Percentiles rank a stretch among this genome's conserved stretches.
Conservation (phyloP, 2,329 filamentous ascomycete species). For the Fusarium protoensiforme region DNA sequence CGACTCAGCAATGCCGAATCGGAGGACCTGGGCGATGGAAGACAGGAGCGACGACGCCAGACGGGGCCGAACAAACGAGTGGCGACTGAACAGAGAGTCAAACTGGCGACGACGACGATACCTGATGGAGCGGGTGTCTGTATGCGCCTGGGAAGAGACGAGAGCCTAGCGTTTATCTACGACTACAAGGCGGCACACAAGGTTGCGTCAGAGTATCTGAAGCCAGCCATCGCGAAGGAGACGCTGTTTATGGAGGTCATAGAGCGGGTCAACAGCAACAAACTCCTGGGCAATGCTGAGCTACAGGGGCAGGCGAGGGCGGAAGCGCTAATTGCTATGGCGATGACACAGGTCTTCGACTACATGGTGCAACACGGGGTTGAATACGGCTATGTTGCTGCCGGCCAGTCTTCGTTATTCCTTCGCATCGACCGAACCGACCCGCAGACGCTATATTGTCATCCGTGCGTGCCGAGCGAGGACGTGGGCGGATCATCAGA, state of each 20-base stretch:
- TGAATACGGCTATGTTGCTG: constrained; percentile 40
- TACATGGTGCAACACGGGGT: constrained; percentile 34
- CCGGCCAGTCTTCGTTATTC: constrained; percentile 40
- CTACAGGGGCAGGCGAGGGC: background rate
- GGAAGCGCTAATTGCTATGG: background rate
- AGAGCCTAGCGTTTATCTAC: background rate
- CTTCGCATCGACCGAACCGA: constrained; percentile 34
- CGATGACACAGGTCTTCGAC: constrained; percentile 25
- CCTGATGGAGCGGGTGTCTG: background rate
- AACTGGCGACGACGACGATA: too few relatives aligned
- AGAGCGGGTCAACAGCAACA: background rate
- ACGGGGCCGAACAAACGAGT: background rate
- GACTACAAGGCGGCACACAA: background rate
- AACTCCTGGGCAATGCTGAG: background rate
- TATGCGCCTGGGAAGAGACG: background rate
- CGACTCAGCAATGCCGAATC: background rate
- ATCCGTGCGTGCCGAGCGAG: constrained; percentile 21
- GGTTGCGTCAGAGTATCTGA: background rate
- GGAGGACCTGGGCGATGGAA: background rate
- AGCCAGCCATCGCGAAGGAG: background rate
- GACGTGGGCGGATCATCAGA: constrained; percentile 6
- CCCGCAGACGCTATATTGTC: constrained; percentile 28
- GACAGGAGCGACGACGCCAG: background rate
- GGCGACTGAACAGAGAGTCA: background rate
- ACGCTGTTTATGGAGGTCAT: background rate